A percentile compares a stretch with the other conserved stretches of the same genome.
phyloP scores from a whole-genome alignment of 2,329 filamentous ascomycete genomes.

The Clathrospora elynae region DNA sequence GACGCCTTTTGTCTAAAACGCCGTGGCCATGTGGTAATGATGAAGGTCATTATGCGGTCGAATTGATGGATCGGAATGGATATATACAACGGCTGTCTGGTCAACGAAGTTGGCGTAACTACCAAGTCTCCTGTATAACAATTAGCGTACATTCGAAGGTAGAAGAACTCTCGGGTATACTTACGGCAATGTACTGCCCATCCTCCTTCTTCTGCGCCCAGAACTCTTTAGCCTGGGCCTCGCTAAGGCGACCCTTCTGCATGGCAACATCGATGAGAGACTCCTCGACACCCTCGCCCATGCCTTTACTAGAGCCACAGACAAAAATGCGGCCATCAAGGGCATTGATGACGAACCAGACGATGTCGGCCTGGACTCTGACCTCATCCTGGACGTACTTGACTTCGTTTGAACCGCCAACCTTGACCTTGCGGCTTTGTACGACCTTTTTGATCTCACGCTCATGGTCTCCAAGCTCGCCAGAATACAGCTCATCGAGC shows the following conservation, averaged over 20 bases:
- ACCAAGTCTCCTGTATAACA: slow-evolving; percentile 11
- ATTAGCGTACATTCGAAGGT: neutral
- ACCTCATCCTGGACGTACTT: slow-evolving; percentile 98
- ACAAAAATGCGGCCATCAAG: slow-evolving; percentile 97
- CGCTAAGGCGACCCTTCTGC: slow-evolving; percentile 84
- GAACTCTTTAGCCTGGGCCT: slow-evolving; percentile 81
- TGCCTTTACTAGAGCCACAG: slow-evolving; percentile 91
- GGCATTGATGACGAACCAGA: slow-evolving; percentile 96
- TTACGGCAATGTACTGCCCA: slow-evolving; percentile 89
- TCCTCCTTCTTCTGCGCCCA: slow-evolving; percentile 91
- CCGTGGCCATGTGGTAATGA: slow-evolving; percentile 14
- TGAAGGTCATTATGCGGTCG: slow-evolving; percentile 8
- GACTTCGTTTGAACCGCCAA: slow-evolving; percentile 62
- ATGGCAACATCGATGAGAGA: slow-evolving; percentile 90
- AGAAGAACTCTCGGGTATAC: slow-evolving; percentile 15
- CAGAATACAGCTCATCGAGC: slow-evolving; percentile 93
- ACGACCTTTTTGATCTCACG: slow-evolving; percentile 56
- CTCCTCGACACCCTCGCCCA: slow-evolving; percentile 94
- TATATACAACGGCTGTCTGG: too few species aligned
- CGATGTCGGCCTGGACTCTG: slow-evolving; percentile 85
- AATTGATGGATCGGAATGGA: slow-evolving; percentile 1
- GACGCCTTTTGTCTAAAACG: slow-evolving; percentile 14
- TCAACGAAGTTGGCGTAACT: neutral
- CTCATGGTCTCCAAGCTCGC: slow-evolving; percentile 80
- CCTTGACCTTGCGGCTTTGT: slow-evolving; percentile 56